phyloP scores from a whole-genome alignment of 2,329 filamentous ascomycete genomes.

The Botryotinia calthae region DNA sequence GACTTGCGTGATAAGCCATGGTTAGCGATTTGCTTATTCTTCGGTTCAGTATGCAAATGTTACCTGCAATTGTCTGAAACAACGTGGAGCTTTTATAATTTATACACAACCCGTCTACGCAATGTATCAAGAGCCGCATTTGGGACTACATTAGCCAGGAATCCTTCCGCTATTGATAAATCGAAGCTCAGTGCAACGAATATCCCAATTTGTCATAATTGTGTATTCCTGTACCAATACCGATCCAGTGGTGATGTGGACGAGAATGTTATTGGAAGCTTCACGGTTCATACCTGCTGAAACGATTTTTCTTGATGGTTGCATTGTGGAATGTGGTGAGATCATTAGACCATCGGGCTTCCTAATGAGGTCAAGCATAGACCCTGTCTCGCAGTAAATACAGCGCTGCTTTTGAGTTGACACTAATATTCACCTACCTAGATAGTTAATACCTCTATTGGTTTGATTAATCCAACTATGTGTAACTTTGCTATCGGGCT shows the following conservation, averaged over 20 bases:
- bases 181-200: background rate
- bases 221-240: background rate
- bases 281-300: background rate
- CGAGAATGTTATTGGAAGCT: background rate
- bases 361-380: background rate
- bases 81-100: constrained; percentile 3
- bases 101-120: background rate
- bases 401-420: background rate
- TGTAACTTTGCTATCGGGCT: background rate
- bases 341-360: background rate
- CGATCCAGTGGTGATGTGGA: background rate
- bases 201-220: background rate
- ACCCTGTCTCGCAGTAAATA: background rate
- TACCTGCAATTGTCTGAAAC: background rate
- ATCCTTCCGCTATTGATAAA: background rate
- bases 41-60: background rate
- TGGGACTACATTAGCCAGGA: background rate
- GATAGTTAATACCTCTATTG: too few species aligned
- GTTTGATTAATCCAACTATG: background rate
- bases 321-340: background rate
- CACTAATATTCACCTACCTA: too few species aligned
- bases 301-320: background rate
- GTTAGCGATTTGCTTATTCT: background rate
- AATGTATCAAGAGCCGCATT: background rate
- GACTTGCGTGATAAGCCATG: background rate